Evolutionary conservation across 805 yeast species (phyloP).

Genomic region (Naumovozyma castellii): DNA sequence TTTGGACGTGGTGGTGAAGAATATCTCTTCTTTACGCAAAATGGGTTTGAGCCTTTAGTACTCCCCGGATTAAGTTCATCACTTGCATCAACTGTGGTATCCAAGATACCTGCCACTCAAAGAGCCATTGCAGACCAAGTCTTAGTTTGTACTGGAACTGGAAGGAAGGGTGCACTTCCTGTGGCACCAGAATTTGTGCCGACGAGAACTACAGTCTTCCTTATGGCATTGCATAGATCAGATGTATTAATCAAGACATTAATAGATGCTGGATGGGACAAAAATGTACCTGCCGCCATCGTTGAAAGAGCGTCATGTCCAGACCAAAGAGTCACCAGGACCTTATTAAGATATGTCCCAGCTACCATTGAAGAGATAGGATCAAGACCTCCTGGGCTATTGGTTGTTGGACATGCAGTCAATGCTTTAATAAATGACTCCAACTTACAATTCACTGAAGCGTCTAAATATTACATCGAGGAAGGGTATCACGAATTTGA

Average conservation of each 20-base stretch:
- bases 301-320: conserved; percentile 90
- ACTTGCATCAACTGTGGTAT: conserved; percentile 72
- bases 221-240: conserved; percentile 82
- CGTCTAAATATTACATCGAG: conserved; percentile 21
- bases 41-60: conserved; percentile 66
- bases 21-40: conserved; percentile 50
- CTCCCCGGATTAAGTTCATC: conserved; percentile 88
- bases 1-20: conserved; percentile 98
- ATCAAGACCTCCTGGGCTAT: conserved; percentile 85
- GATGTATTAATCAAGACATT: conserved; percentile 42
- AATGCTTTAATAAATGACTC: conserved; percentile 32
- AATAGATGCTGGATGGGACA: conserved; percentile 54
- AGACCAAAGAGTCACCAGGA: conserved; percentile 78
- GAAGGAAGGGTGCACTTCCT: conserved; percentile 77
- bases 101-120: conserved; percentile 85
- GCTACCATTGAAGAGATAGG: conserved; percentile 70
- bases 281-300: conserved; percentile 66
- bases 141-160: conserved; percentile 89
- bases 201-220: conserved; percentile 72
- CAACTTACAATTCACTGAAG: conserved; percentile 14
- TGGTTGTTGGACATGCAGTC: conserved; percentile 76
- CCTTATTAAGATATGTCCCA: conserved; percentile 56
- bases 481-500: conserved; percentile 30
- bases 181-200: conserved; percentile 61
- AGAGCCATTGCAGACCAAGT: conserved; percentile 89